Percentiles rank a stretch among this genome's conserved stretches.
Conservation (phyloP, 2,329 filamentous ascomycete species). For the Beauveria sp. region DNA sequence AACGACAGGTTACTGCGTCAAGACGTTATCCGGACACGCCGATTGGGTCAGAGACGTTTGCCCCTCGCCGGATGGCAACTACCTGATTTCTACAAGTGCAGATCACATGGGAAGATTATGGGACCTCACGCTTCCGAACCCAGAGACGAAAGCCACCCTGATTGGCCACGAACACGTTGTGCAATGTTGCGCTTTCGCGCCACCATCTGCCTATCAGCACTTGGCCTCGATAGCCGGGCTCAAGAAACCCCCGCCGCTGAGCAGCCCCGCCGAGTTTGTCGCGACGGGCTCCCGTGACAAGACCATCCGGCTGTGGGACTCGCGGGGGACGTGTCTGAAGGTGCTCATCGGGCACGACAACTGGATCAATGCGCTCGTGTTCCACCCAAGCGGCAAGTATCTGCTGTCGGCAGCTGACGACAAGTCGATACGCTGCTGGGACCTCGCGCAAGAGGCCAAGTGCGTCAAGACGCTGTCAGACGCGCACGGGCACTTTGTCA, state of each 20-base stretch:
- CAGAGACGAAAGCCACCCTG: constrained; percentile 71
- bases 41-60: constrained; percentile 90
- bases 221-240: constrained; percentile 70
- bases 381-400: constrained; percentile 89
- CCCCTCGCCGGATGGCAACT: constrained; percentile 76
- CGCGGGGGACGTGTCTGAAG: constrained; percentile 75
- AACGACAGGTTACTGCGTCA: constrained; percentile 84
- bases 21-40: constrained; percentile 76
- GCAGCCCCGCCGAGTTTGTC: constrained; percentile 75
- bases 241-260: constrained; percentile 70
- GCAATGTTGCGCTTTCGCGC: constrained; percentile 82
- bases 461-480: constrained; percentile 77
- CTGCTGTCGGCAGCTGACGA: constrained; percentile 81
- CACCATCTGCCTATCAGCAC: constrained; percentile 68
- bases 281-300: constrained; percentile 88
- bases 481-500: constrained; percentile 78
- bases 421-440: constrained; percentile 90
- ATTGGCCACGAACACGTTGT: constrained; percentile 81
- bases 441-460: constrained; percentile 81
- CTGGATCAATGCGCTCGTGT: constrained; percentile 80
- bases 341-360: constrained; percentile 86
- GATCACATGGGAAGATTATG: constrained; percentile 78
- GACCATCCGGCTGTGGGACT: constrained; percentile 83
- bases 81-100: constrained; percentile 73
- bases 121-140: constrained; percentile 61